phyloP scores from a whole-genome alignment of 495 filamentous ascomycete genomes.

The Penicillium lividum region DNA sequence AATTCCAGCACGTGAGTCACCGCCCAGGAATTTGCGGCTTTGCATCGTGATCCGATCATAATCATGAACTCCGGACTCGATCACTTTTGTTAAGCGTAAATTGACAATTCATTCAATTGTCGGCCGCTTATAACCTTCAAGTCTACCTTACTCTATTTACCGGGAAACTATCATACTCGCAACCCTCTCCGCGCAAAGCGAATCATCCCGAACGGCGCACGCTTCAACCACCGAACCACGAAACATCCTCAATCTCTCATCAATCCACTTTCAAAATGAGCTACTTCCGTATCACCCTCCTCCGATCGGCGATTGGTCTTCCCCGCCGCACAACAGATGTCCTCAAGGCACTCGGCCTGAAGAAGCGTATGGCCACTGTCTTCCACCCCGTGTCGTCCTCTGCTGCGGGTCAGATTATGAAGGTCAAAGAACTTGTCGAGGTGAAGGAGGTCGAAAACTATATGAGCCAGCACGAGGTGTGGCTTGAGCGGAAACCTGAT shows the following conservation, averaged over 20 bases:
- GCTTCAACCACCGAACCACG: conserved; percentile 1
- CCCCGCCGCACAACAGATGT: conserved; percentile 79
- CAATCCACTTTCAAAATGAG: conserved; percentile 58
- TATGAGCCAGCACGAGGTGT: conserved; percentile 73
- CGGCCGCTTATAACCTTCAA: background rate
- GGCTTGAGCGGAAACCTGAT: conserved; percentile 73
- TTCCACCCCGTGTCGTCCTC: conserved; percentile 85
- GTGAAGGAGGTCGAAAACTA: conserved; percentile 77
- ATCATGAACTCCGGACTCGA: background rate
- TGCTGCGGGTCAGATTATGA: conserved; percentile 93
- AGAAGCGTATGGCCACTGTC: conserved; percentile 81
- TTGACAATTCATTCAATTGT: background rate
- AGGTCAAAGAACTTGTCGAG: conserved; percentile 91
- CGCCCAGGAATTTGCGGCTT: conserved; percentile 27
- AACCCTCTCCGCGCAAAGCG: background rate
- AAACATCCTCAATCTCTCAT: conserved; percentile 2
- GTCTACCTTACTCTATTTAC: background rate
- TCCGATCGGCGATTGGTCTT: conserved; percentile 91
- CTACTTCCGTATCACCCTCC: conserved; percentile 93
- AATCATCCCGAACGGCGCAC: background rate
- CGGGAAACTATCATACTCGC: background rate
- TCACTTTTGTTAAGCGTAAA: background rate
- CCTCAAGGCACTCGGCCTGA: conserved; percentile 84
- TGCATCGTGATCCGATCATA: conserved; percentile 1
- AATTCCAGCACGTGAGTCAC: conserved; percentile 27